Conservation (phyloP, 345 rosid species). For the Lepidium aucheri region DNA sequence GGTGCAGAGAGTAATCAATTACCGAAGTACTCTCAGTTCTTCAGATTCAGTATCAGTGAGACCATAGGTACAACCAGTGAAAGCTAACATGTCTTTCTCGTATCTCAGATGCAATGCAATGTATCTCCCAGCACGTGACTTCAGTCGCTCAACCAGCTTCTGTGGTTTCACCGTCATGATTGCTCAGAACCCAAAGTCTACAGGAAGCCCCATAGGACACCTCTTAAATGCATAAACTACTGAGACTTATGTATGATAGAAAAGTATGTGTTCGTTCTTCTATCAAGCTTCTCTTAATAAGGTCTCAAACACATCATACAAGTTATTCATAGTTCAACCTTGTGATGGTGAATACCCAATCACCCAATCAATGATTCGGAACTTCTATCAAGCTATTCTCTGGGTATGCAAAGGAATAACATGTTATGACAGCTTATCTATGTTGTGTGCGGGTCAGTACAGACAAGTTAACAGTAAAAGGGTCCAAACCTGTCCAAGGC, state of each 20-base stretch:
- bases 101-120: conserved; percentile 93
- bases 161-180: conserved; percentile 87
- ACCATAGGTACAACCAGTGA: conserved; percentile 89
- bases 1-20: conserved; percentile 19
- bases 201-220: conserved; percentile 90
- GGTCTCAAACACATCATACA: background rate
- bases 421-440: background rate
- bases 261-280: background rate
- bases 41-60: conserved; percentile 73
- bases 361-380: background rate
- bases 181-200: conserved; percentile 82
- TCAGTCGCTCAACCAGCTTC: conserved; percentile 93
- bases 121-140: conserved; percentile 59
- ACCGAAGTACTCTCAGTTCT: conserved; percentile 83
- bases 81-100: conserved; percentile 95
- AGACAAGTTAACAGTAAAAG: background rate
- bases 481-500: conserved; percentile 68
- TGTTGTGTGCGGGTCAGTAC: background rate
- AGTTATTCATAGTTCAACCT: background rate
- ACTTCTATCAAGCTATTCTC: background rate
- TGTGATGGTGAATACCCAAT: background rate
- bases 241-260: conserved; percentile 4
- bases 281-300: background rate
- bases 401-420: background rate
- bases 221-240: conserved; percentile 61